Base-by-base conservation (phyloP, 176 grass and related monocot genomes). In the Avena atlantica region DNA sequence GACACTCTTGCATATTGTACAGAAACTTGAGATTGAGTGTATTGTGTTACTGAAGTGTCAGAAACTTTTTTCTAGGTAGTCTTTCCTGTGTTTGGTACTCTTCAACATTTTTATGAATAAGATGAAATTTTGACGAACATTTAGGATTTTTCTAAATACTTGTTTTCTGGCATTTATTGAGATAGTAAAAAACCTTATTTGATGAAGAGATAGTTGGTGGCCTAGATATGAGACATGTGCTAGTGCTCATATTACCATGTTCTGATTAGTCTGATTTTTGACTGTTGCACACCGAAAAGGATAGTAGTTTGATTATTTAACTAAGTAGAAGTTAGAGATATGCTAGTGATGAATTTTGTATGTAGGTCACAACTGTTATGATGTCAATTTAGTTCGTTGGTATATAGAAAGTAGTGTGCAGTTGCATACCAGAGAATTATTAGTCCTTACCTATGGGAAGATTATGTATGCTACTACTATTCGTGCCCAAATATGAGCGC, bases 11-110 rank as follows among this genome's bases (percentile, higher is more conserved):
- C 44, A 74, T 50, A 29, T 29, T 20, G 63, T 40, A 5, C 74
- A 44, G 24, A 87, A 66, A 84, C 27, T 75, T 91, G 8, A 55
- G 21, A 51, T 50, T 17, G 21, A 6, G 17, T 36, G 74, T 69
- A 14, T 40, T 81, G 34, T 73, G 31, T 76, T 29, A 48, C 9
- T 3, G 20, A 37, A 42, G 72, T 19, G 47, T 56, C 62, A 62
- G 24, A 36, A 6, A 56, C 63, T 53, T 83, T 83, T 48, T 48
- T 42, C 6, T 77, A 60, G 37, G 6, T 77, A 55, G 52, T 40
- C 9, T 7, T 70, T 62, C 10, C n/a, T 61, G 29, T 86, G 2
- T 56, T 10, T 9, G 2, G 2, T 48, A 48, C 47, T 10, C 47
- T 10, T 12, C 1, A 42, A 42, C 40, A 42, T 42, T 42, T 16